These are phyloP conservation scores for Podospora conica DNA, from an alignment of 495 filamentous ascomycete genomes.

Conservation along the genomic window DNA sequence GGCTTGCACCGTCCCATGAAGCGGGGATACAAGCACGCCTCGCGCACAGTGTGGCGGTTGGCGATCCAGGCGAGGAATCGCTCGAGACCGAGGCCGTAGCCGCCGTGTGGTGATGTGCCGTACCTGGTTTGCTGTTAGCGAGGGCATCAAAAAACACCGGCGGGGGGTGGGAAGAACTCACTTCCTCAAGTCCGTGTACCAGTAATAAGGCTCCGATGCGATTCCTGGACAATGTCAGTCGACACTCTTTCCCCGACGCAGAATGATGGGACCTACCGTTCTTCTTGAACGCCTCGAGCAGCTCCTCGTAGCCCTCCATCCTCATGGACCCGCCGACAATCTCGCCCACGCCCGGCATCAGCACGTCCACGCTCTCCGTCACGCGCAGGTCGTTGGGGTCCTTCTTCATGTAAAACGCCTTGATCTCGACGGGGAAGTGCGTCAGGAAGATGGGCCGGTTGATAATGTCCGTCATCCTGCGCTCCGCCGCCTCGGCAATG, in stretches of 20 bases:
- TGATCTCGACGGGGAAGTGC: constrained; percentile 95
- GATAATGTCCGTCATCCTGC: constrained; percentile 94
- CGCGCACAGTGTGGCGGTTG: constrained; percentile 83
- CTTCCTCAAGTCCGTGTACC: constrained; percentile 99
- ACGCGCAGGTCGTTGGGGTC: constrained; percentile 74
- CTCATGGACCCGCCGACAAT: constrained; percentile 97
- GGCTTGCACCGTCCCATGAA: constrained; percentile 94
- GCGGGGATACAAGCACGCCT: constrained; percentile 84
- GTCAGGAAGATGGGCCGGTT: constrained; percentile 93
- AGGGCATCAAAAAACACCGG: neutral
- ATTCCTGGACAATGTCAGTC: constrained; percentile 39
- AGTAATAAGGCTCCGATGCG: constrained; percentile 86
- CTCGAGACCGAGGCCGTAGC: constrained; percentile 92
- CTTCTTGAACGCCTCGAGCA: constrained; percentile 81
- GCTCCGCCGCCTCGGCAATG: constrained; percentile 96
- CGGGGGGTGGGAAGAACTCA: constrained; percentile 45
- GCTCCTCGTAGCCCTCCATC: constrained; percentile 86
- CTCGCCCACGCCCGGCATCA: constrained; percentile 82
- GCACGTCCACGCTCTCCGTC: constrained; percentile 90
- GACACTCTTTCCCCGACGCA: neutral
- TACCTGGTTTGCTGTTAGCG: constrained; percentile 55
- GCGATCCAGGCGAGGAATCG: constrained; percentile 96
- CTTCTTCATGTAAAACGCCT: constrained; percentile 99
- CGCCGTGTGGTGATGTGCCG: constrained; percentile 88
- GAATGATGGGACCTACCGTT: constrained; percentile 43